These are phyloP conservation scores for Hirschfeldia incana DNA, from an alignment of 345 rosid species.

Conservation along the genomic window DNA sequence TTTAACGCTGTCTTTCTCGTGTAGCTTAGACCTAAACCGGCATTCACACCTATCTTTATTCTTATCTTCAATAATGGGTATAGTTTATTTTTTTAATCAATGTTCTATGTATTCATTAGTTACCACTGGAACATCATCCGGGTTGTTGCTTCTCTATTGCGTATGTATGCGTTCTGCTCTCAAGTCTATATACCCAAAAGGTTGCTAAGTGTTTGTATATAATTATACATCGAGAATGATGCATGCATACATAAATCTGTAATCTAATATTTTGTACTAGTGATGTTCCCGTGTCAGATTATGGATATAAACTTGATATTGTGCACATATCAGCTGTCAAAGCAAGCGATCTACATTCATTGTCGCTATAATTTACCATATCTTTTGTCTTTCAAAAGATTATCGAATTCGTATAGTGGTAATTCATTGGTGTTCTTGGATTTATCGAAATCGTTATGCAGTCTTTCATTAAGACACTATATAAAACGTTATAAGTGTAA, in stretches of 20 bases:
- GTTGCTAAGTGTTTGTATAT: not conserved
- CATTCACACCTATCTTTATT: not conserved
- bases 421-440: not conserved
- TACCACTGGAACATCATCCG: not conserved
- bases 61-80: not conserved
- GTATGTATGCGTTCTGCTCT: not conserved
- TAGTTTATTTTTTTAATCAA: not conserved
- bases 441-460: not conserved
- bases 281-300: not conserved
- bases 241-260: not conserved
- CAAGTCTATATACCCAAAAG: not conserved
- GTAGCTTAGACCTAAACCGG: not conserved
- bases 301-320: not conserved
- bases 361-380: not conserved
- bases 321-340: not conserved
- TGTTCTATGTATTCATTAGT: not conserved
- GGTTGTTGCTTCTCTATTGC: not conserved
- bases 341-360: not conserved
- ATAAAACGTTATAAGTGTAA: not conserved
- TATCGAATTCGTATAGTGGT: not conserved
- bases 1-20: not conserved
- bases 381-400: not conserved
- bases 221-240: not conserved
- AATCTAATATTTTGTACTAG: not conserved
- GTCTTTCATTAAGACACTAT: not conserved